Evolutionary conservation across 768 basidiomycete genomes (phyloP).

Genomic region (Kwoniella sp.): DNA sequence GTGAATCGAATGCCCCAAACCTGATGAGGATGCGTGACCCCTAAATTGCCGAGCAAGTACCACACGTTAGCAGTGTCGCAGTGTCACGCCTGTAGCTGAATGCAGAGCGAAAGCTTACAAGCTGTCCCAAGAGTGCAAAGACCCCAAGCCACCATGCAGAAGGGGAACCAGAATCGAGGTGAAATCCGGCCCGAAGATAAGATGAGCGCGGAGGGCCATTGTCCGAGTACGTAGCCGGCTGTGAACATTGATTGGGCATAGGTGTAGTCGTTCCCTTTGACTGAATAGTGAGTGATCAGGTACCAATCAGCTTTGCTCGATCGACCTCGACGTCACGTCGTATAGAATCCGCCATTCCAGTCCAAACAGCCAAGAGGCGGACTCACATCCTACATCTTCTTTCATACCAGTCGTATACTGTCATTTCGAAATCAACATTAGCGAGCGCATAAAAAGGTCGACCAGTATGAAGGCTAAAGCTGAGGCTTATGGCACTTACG

Average conservation of each 20-base stretch:
- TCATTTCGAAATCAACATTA: not conserved
- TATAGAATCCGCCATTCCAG: too few species aligned
- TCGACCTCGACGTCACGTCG: too few species aligned
- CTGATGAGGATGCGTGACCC: constrained; percentile 30
- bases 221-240: constrained; percentile 29
- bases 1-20: constrained; percentile 72
- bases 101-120: too few species aligned
- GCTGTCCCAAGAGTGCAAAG: constrained; percentile 25
- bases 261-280: constrained; percentile 34
- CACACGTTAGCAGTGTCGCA: not conserved
- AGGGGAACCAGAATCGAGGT: constrained; percentile 28
- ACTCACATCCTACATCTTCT: constrained; percentile 28
- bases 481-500: constrained; percentile 4
- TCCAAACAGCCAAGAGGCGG: too few species aligned
- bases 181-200: constrained; percentile 26
- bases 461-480: too few species aligned
- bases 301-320: too few species aligned
- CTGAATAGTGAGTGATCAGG: too few species aligned
- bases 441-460: too few species aligned
- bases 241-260: constrained; percentile 27
- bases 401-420: constrained; percentile 37
- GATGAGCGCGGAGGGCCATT: constrained; percentile 27
- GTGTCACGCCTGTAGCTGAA: too few species aligned
- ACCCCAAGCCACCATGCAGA: constrained; percentile 28
- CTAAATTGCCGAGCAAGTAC: not conserved